Evolutionary conservation across 371 early-diverging fungal genomes (phyloP), one percentile per base, ranked within the genome.

Genomic region (Mucor velutinosus): DNA sequence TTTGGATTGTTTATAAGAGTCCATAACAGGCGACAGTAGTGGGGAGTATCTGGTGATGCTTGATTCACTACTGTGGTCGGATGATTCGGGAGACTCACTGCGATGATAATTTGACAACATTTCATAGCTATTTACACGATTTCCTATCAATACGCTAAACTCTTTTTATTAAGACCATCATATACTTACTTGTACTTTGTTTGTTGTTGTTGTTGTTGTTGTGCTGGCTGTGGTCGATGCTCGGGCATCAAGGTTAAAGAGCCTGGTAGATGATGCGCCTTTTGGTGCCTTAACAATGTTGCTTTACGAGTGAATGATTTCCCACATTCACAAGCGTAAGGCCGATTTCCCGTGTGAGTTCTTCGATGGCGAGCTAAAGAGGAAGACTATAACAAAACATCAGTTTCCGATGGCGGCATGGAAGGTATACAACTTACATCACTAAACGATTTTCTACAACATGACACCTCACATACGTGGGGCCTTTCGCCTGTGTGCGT

Each of bases 401-500:
- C 2, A 51, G 21, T 25, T 1, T 21, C 3, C 3, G 7, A 14
- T 23, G 12, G 4, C 4, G 23, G 23, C n/a, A 17, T 45, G 37
- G 10, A n/a, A 30, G 17, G 15, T 39, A 17, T 47, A 58, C 35
- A 35, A 69, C 61, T 55, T 63, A 69, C 64, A 61, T 89, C 89
- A 59, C 87, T 87, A 77, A 89, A 89, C 17, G 87, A 69, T 67
- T 86, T 86, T 17, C 78, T 76, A 66, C 89, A 89, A 8, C 76
- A 77, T 8, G 75, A 70, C 15, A 83, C 77, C 72, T 89, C 86
- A 65, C 93, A 93, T 58, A 76, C 70, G 73, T 93, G 93, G 11
- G 93, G 93, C 35, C 89, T 82, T 73, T 92, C 93, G 37, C 93
- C 93, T 7, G 93, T 87, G 75, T 93, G 93, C 2, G 93, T 93